Conservation (phyloP, 306 rosid species). For the Prunus salicina region DNA sequence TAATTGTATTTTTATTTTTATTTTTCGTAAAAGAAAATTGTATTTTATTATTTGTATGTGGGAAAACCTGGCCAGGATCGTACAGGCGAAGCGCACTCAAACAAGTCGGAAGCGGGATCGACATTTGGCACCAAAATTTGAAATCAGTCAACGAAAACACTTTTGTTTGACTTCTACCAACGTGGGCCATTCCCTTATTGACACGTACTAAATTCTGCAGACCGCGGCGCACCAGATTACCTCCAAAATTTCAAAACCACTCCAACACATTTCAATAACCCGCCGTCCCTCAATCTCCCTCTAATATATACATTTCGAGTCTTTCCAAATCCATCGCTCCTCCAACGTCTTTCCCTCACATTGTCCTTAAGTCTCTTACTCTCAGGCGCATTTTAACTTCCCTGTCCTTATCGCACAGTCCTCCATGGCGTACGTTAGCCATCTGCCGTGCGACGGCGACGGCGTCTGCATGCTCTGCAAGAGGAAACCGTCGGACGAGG, state of each 20-base stretch:
- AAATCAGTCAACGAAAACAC: background rate
- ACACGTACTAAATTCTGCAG: background rate
- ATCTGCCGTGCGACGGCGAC: slow-evolving; percentile 47
- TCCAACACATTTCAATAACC: slow-evolving; percentile 10
- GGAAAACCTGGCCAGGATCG: background rate
- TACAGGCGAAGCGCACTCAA: background rate
- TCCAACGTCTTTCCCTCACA: background rate
- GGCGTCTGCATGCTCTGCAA: slow-evolving; percentile 58
- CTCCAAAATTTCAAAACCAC: slow-evolving; percentile 26
- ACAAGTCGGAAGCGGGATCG: background rate
- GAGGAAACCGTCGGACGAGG: slow-evolving; percentile 30
- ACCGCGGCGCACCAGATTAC: background rate
- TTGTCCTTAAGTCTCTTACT: background rate
- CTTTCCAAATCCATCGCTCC: background rate
- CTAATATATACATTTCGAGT: background rate
- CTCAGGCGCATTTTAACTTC: background rate
- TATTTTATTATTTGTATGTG: background rate
- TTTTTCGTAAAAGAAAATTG: background rate
- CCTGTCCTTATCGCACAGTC: background rate
- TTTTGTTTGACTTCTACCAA: background rate
- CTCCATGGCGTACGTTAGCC: slow-evolving; percentile 23
- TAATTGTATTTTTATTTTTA: background rate
- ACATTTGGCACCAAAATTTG: background rate
- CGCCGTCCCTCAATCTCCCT: slow-evolving; percentile 26
- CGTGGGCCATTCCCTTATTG: background rate